These are phyloP conservation scores for Ammopiptanthus mongolicus DNA, from an alignment of 306 rosid genomes.

Conservation along the genomic window DNA sequence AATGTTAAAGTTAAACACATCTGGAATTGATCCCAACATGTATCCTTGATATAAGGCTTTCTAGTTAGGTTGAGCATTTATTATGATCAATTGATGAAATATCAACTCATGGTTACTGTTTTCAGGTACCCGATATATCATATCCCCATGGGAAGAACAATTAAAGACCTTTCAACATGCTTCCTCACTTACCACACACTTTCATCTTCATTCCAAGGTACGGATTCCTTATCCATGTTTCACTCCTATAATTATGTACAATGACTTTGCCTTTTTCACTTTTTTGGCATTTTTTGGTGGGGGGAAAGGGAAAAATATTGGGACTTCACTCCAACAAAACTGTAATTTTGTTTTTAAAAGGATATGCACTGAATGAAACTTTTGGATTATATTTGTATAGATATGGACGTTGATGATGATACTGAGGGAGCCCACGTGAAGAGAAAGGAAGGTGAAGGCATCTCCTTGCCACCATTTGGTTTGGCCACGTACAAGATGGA, in stretches of 20 bases:
- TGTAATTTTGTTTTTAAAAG: background rate
- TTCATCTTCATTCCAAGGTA: constrained; percentile 96
- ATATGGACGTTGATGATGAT: constrained; percentile 63
- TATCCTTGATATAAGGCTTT: background rate
- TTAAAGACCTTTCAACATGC: constrained; percentile 83
- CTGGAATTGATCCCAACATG: background rate
- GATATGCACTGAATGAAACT: background rate
- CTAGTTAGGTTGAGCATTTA: background rate
- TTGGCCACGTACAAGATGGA: constrained; percentile 95
- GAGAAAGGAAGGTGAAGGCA: constrained; percentile 62
- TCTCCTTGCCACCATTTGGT: constrained; percentile 72
- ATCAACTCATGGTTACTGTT: background rate
- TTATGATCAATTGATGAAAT: constrained; percentile 2
- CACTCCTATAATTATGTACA: background rate
- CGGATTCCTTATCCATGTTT: background rate
- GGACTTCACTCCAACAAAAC: background rate
- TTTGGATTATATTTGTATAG: constrained; percentile 22
- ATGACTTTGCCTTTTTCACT: background rate
- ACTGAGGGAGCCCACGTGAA: constrained; percentile 34
- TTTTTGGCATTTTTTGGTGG: background rate
- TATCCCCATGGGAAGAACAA: constrained; percentile 95
- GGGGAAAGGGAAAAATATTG: background rate
- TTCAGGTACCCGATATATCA: constrained; percentile 98
- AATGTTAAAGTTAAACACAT: background rate
- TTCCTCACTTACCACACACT: constrained; percentile 96